These are phyloP conservation scores for Crithidia sp. DNA, from an alignment of 208 protist genomes.

Conservation along the genomic window DNA sequence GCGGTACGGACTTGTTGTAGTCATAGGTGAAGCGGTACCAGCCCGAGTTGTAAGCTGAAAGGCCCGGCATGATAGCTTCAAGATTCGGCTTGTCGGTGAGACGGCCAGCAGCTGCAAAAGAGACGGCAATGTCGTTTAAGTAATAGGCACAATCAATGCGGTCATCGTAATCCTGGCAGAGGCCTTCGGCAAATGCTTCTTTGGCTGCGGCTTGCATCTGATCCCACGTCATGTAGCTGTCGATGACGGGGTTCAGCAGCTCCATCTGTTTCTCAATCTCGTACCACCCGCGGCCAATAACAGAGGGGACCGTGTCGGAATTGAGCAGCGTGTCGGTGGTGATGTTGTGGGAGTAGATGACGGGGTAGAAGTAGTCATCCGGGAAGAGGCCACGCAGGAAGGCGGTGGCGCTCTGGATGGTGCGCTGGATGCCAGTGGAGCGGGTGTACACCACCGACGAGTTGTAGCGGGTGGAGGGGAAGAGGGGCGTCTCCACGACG, in stretches of 20 bases:
- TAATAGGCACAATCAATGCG: conserved; percentile 33
- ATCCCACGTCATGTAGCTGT: conserved; percentile 44
- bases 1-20: conserved; percentile 28
- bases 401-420: conserved; percentile 54
- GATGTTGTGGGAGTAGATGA: conserved; percentile 40
- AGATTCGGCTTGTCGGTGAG: conserved; percentile 33
- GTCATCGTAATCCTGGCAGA: conserved; percentile 32
- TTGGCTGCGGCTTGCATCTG: conserved; percentile 38
- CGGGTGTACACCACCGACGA: conserved; percentile 55
- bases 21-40: conserved; percentile 36
- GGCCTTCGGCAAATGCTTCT: conserved; percentile 41
- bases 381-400: conserved; percentile 56
- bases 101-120: conserved; percentile 33
- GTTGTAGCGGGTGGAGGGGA: conserved; percentile 36
- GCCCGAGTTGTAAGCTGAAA: conserved; percentile 13
- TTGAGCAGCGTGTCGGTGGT: conserved; percentile 48
- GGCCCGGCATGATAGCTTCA: conserved; percentile 16
- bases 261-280: conserved; percentile 13
- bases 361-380: conserved; percentile 45
- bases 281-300: conserved; percentile 30
- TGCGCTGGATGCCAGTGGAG: conserved; percentile 50
- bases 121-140: conserved; percentile 51
- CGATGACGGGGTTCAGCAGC: conserved; percentile 17
- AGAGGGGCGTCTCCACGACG: conserved; percentile 43
- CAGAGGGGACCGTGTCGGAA: conserved; percentile 33